These are phyloP conservation scores for Mesotaenium endlicherianum DNA, from an alignment of 139 green algal genomes.

Conservation along the genomic window DNA sequence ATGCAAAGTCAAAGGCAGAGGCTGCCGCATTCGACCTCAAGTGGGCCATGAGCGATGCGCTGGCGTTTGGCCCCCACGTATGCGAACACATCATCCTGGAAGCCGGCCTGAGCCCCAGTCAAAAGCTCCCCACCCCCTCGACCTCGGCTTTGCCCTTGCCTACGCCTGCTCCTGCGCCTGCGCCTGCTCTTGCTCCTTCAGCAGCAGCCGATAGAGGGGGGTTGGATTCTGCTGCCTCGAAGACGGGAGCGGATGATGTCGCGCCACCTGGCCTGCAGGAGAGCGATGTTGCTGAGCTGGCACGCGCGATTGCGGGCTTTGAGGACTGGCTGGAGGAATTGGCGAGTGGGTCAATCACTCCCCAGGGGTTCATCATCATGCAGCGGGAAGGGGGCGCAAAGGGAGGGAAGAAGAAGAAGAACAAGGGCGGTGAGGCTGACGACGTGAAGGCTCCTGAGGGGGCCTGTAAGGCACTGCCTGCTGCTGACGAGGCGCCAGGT, in stretches of 20 bases:
- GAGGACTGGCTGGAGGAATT: slow-evolving; percentile 40
- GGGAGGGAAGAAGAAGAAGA: neutral
- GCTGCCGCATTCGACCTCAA: no score
- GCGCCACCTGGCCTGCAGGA: slow-evolving; percentile 17
- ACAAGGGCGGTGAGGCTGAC: neutral
- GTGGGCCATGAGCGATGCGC: neutral
- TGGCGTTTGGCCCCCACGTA: slow-evolving; percentile 79
- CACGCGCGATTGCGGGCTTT: slow-evolving; percentile 19
- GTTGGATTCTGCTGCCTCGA: neutral
- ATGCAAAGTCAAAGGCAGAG: neutral
- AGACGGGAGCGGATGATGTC: neutral
- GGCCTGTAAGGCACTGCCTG: no score
- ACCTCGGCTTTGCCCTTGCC: no score
- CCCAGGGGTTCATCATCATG: slow-evolving; percentile 39
- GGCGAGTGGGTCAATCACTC: neutral
- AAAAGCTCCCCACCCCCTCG: neutral
- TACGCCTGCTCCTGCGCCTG: neutral
- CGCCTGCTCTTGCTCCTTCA: neutral
- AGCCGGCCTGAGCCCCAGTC: slow-evolving; percentile 65
- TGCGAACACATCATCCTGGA: slow-evolving; percentile 75
- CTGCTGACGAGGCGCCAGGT: no score
- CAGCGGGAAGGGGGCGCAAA: slow-evolving; percentile 9
- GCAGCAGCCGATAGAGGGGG: neutral
- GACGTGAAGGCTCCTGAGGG: neutral
- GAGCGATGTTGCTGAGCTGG: neutral